These are phyloP conservation scores for Kappamyces sp. DNA, from an alignment of 192 early-diverging fungal genomes.

Conservation along the genomic window DNA sequence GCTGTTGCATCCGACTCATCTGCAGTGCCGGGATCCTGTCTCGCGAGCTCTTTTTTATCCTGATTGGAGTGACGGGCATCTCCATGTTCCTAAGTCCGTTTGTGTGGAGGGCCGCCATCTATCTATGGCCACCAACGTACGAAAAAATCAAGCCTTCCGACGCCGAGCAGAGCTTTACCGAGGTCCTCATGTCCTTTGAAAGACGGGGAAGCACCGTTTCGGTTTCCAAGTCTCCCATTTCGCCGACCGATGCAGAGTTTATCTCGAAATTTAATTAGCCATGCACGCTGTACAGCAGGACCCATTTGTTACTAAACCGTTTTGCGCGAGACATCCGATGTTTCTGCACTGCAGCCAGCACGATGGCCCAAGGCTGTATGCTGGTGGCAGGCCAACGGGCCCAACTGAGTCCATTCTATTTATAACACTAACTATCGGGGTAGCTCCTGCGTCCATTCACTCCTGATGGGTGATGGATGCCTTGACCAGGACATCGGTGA, in stretches of 20 bases:
- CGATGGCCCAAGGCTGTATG: too few species aligned
- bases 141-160: neutral
- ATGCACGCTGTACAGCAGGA: neutral
- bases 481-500: neutral
- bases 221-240: neutral
- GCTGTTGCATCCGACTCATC: neutral
- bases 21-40: constrained; percentile 35
- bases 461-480: neutral
- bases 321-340: neutral
- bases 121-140: neutral
- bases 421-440: neutral
- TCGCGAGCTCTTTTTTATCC: constrained; percentile 48
- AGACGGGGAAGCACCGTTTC: constrained; percentile 6
- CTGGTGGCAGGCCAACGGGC: too few species aligned
- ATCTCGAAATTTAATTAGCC: neutral
- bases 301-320: neutral
- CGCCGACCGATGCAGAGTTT: neutral
- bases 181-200: constrained; percentile 7
- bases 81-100: constrained; percentile 46
- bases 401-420: neutral
- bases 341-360: neutral
- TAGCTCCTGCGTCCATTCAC: neutral
- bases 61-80: constrained; percentile 44
- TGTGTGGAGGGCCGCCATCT: constrained; percentile 28
- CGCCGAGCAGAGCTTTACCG: neutral